These are phyloP conservation scores for Entomortierella beljakovae DNA, from an alignment of 192 early-diverging fungal species.

Conservation along the genomic window DNA sequence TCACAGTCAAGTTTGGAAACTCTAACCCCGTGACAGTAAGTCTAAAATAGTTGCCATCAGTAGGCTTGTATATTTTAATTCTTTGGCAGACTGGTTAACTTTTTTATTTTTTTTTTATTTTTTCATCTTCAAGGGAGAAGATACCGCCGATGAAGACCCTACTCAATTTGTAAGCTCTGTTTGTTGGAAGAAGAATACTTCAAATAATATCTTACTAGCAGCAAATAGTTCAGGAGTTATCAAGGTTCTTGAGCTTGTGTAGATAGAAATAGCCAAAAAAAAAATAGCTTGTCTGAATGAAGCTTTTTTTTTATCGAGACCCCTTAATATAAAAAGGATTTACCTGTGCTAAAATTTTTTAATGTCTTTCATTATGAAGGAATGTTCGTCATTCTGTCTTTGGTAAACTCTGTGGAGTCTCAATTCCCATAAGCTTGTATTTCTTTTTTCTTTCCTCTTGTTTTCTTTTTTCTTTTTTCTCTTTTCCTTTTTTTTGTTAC, in stretches of 20 bases:
- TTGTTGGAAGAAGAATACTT: constrained; percentile 86
- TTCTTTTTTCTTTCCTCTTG: background rate
- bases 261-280: background rate
- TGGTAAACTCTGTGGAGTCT: too few relatives aligned
- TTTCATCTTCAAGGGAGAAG: too few relatives aligned
- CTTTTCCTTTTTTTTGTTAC: background rate
- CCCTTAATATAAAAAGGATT: too few relatives aligned
- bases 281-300: background rate
- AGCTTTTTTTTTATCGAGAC: background rate
- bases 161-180: constrained; percentile 90
- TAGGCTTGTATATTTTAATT: background rate
- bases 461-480: constrained; percentile 3
- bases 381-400: too few relatives aligned
- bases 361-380: too few relatives aligned
- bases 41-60: too few relatives aligned
- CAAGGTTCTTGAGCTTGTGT: constrained; percentile 83
- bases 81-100: background rate
- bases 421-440: background rate
- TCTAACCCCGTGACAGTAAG: constrained; percentile 77
- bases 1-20: constrained; percentile 82
- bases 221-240: constrained; percentile 94
- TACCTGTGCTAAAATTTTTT: too few relatives aligned
- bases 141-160: constrained; percentile 67
- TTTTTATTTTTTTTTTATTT: background rate
- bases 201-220: constrained; percentile 75